Evolutionary conservation across 2,329 filamentous ascomycete genomes (phyloP), one percentile per base, ranked within the genome.

Genomic region (Diaporthe helianthi): DNA sequence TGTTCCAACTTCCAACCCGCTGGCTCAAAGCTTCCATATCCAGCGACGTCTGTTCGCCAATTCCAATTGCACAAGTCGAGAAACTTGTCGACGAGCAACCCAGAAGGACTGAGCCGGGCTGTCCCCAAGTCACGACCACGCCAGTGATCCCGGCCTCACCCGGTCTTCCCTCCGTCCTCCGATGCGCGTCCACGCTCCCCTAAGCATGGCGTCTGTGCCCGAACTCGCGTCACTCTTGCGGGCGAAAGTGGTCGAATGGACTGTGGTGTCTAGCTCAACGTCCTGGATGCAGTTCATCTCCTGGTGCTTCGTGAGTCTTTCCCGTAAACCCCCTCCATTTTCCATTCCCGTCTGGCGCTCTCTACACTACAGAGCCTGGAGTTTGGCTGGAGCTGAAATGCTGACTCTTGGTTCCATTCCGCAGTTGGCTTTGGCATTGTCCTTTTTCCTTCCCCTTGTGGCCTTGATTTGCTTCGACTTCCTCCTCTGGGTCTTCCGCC

Each of bases 401-500:
- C 47, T 53, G 19, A 65, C 24, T 26, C 36, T 2, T 38, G 24
- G 8, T 17, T n/a, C 13, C 8, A 15, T 22, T 7, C 36, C 22
- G 51, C 44, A 85, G 83, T 77, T 83, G 64, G 77, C 77, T 3
- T 77, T 86, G 26, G 83, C 84, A 44, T 76, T 86, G 0, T 76
- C 83, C 12, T 81, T 86, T 52, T 78, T 83, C 51, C 69, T 84
- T 0, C 86, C 86, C 2, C 76, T 86, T 36, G 69, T 82, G 36
- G 75, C 80, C n/a, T 76, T 87, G 36, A 79, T 88, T 68, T 71
- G 81, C 36, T 82, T 86, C 73, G 86, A 89, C 74, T 75, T 88
- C 60, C 75, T 78, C 31, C 79, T 88, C 36, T 88, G 86, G 85
- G 71, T 85, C 49, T 88, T 83, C 81, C 82, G 86, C 73, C 79